Evolutionary conservation across 352 stramenopile species (phyloP), one percentile per base, ranked within the genome.

Genomic region (Halophytophthora polymorphica): DNA sequence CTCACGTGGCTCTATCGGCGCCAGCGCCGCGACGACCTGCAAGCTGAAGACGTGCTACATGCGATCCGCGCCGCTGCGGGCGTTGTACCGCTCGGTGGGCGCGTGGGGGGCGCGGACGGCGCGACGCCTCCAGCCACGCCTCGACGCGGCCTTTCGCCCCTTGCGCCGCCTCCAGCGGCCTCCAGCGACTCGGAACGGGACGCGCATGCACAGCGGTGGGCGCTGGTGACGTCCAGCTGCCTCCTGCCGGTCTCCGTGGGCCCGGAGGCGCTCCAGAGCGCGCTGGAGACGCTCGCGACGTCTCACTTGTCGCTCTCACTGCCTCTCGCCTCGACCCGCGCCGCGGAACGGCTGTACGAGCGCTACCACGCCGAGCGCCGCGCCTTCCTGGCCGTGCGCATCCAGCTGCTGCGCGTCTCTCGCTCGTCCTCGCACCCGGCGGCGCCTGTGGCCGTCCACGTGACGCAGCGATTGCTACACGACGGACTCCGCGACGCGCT

Each of bases 401-500:
- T 86, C 14, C 73, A 83, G 58, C 59, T 90, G 35, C 48, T 90
- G 34, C 69, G 71, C 3, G 45, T 60, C 8, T 73, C 68, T 1
- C 45, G 58, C 18, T 71, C 79, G 36, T 36, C 60, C 13, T 39
- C 58, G 8, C 73, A 86, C 42, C 58, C 62, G 3, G 64, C 71
- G 18, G 52, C 48, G 1, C 43, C 73, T 21, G 38, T 66, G 3
- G 70, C 74, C 2, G 48, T 69, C 6, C 66, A 90, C 21, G 52
- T 71, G 3, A 69, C 74, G 18, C 57, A 73, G 38, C 55, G 83
- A 41, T 52, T 87, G 19, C 37, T 81, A 2, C 71, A 74, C 19
- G 78, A 90, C 41, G 76, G 78, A 57, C 53, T 90, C 34, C 38
- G 77, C 6, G 71, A 78, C 19, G 71, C 61, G 56, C 57, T 90